Percentiles rank a stretch among this genome's conserved stretches.
phyloP scores from a whole-genome alignment of 345 rosid genomes.

The Streptanthus diversifolius region DNA sequence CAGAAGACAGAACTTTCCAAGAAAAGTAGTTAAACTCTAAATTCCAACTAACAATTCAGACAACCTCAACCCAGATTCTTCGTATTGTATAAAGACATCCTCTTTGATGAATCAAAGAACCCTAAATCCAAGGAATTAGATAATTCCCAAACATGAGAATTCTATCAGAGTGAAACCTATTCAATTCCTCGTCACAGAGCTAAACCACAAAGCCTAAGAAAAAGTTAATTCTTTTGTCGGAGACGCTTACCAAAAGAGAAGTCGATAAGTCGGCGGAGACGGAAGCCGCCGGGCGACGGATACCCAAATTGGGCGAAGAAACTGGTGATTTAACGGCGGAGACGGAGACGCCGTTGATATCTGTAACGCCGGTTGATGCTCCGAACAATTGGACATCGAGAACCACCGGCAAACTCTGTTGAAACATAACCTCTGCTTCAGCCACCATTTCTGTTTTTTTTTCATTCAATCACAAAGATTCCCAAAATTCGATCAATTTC shows the following conservation, averaged over 20 bases:
- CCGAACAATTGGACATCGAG: conserved; percentile 45
- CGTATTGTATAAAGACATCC: background rate
- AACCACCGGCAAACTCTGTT: conserved; percentile 50
- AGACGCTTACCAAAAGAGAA: conserved; percentile 43
- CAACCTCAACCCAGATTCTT: no score
- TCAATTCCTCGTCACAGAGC: background rate
- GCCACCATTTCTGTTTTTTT: conserved; percentile 48
- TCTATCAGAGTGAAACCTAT: background rate
- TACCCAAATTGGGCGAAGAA: conserved; percentile 34
- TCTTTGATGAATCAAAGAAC: background rate
- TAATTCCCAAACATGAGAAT: background rate
- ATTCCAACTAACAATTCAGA: no score
- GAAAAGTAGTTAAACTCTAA: background rate
- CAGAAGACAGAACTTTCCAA: background rate
- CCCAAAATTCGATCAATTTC: background rate
- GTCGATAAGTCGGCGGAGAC: conserved; percentile 40
- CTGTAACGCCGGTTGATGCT: conserved; percentile 12
- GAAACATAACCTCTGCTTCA: conserved; percentile 56
- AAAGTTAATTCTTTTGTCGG: background rate
- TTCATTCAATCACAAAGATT: background rate
- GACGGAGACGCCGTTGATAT: conserved; percentile 1
- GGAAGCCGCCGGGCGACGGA: conserved; percentile 41
- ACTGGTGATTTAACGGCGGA: conserved; percentile 23
- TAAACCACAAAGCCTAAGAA: background rate
- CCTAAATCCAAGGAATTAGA: background rate